These are phyloP conservation scores for Inga laurina DNA, from an alignment of 306 rosid species.

Conservation along the genomic window DNA sequence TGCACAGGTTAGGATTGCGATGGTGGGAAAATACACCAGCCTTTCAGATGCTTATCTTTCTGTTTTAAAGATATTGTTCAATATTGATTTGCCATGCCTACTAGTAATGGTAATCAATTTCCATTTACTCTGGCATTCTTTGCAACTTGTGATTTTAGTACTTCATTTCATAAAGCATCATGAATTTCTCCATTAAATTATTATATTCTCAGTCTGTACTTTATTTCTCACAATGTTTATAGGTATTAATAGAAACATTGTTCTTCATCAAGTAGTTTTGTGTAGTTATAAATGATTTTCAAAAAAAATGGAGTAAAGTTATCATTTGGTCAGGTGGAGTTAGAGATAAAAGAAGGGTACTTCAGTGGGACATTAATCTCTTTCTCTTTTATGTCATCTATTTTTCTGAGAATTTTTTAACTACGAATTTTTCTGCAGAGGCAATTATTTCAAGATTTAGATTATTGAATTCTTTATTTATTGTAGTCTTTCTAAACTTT, in stretches of 20 bases:
- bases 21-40: conserved; percentile 57
- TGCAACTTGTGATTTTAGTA: conserved; percentile 4
- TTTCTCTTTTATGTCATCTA: not conserved
- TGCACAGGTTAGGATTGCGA: conserved; percentile 81
- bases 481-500: not conserved
- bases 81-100: not conserved
- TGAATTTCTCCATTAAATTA: not conserved
- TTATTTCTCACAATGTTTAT: not conserved
- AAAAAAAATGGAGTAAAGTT: not conserved
- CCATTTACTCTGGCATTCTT: not conserved
- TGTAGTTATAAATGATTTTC: not conserved
- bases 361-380: not conserved
- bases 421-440: not conserved
- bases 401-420: not conserved
- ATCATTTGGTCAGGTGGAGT: not conserved
- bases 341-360: not conserved
- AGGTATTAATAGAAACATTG: not conserved
- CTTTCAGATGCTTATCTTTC: conserved; percentile 79
- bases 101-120: not conserved
- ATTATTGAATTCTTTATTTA: not conserved
- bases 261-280: not conserved
- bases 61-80: conserved; percentile 25
- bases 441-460: not conserved
- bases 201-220: not conserved
- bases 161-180: conserved; percentile 2